Base-by-base conservation (phyloP, 129 eudicot genomes). In the Sambucus nigra region DNA sequence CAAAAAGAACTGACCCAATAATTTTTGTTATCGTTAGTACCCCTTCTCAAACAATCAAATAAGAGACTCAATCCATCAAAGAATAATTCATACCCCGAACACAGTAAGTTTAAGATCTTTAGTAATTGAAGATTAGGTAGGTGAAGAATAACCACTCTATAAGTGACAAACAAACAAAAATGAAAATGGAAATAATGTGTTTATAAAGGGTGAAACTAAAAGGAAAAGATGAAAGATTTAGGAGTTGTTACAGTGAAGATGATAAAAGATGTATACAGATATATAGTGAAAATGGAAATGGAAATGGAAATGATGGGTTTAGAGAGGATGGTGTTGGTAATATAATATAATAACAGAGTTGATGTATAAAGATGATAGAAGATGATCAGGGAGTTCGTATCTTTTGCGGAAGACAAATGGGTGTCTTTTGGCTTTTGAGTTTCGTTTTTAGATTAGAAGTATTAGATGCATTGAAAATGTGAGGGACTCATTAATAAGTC, bases 101-200 rank as follows among this genome's bases (percentile, higher is more conserved):
- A 82, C 92, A 2, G 87, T 71, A 7, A 86, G 91, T 7, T 65
- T 50, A 39, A 86, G 84, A 67, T 86, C 92, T 57, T 59, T 39
- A 20, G 78, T 74, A 27, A 86, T 78, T 19, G 81, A 81, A 60
- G 69, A 0, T 69, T 81, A 79, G 16, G 95, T 86, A 29, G 95
- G 95, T 45, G 95, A 86, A 65, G 91, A 74, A 65, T 77, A 86
- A 32, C 95, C 95, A 47, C 80, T 62, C 95, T 86, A 63, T 69
- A 78, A 13, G 40, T 12, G 5, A 35, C 13, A 40, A 35, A 56
- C 15, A 55, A 39, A 57, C 20, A 5, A 42, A 42, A 15, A 15
- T 2, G 13, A 15, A 47, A 32, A 7, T 9, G 24, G 15, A 15
- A 7, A 7, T n/a, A 14, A 14, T 32, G 35, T 14, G 35, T 1